A percentile compares a stretch with the other conserved stretches of the same genome.
phyloP scores from a whole-genome alignment of 2,329 filamentous ascomycete genomes.

The Colletotrichum trifolii region DNA sequence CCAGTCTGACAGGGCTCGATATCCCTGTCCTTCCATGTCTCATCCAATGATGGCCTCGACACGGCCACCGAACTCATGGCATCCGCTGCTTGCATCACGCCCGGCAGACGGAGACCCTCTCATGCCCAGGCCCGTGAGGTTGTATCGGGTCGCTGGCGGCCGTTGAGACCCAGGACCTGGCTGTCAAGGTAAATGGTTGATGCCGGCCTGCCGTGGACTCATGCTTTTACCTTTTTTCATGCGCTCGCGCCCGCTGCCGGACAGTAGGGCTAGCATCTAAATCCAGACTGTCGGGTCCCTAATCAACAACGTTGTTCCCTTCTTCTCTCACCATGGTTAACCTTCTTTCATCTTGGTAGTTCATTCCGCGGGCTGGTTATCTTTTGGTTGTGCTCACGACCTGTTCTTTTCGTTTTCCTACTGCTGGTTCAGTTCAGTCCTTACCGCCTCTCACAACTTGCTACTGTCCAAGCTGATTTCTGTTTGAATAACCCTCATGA shows the following conservation, averaged over 20 bases:
- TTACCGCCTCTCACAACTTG: not conserved
- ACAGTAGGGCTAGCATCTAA: conserved; percentile 10
- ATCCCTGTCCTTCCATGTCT: conserved; percentile 21
- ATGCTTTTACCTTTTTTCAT: conserved; percentile 17
- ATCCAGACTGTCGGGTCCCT: conserved; percentile 17
- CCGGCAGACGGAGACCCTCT: conserved; percentile 3
- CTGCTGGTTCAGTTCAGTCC: conserved; percentile 33
- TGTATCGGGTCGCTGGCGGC: conserved; percentile 12
- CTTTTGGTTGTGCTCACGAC: not conserved
- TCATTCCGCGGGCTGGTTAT: conserved; percentile 9
- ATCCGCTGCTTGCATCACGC: conserved; percentile 4
- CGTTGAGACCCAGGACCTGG: not conserved
- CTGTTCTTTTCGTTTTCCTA: not conserved
- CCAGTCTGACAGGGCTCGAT: conserved; percentile 18
- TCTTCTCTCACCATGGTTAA: conserved; percentile 3
- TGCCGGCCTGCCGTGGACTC: not conserved
- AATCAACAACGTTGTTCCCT: conserved; percentile 15
- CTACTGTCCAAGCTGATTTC: conserved; percentile 24
- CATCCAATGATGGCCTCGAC: conserved; percentile 18
- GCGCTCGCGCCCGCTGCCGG: conserved; percentile 4
- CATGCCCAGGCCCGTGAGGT: conserved; percentile 18
- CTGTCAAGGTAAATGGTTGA: not conserved
- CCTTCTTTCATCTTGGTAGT: not conserved
- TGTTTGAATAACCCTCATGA: not conserved
- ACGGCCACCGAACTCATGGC: conserved; percentile 5